Evolutionary conservation across 495 filamentous ascomycete genomes (phyloP), one percentile per base, ranked within the genome.

Genomic region (Xylaria venustula): DNA sequence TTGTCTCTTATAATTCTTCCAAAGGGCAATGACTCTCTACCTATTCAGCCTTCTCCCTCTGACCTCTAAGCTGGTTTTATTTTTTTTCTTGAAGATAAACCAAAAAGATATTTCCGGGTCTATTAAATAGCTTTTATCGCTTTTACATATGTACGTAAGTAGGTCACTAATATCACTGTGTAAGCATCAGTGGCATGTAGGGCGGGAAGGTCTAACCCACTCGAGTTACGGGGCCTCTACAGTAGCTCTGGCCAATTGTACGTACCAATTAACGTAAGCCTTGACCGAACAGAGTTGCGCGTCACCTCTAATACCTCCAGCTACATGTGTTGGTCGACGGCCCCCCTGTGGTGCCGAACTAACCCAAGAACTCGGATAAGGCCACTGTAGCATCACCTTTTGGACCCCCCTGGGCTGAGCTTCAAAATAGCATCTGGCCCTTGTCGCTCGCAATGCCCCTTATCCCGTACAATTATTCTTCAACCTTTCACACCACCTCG

Each of bases 361-460:
- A 70, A 70, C 63, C 67, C 62, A 60, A 55, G 52, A 63, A 64
- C 47, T 62, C 19, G 63, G 64, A 64, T 69, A 66, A 73, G 71
- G 71, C 71, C 68, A 73, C 71, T 73, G 66, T 71, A 69, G 68
- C 68, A 67, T 67, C 60, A 66, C 34, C 47, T 6, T 15, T 14
- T 19, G 34, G 15, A 9, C 26, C 14, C 26, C 30, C 37, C 40
- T 15, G 15, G 19, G 51, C 42, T 14, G n/a, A 30, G 58, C 58
- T 54, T 28, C 58, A 41, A 42, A 40, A 50, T 44, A 60, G 57
- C 37, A 60, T 32, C 50, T 54, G 23, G 36, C 48, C 48, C 58
- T 54, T 36, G 11, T 59, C 56, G 50, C 56, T 50, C 41, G 54
- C 54, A 14, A 15, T 41, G 54, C 42, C 54, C 54, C 54, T 58